phyloP scores from a whole-genome alignment of 163 green algal species.

The Coccomyxa subellipsoidea region DNA sequence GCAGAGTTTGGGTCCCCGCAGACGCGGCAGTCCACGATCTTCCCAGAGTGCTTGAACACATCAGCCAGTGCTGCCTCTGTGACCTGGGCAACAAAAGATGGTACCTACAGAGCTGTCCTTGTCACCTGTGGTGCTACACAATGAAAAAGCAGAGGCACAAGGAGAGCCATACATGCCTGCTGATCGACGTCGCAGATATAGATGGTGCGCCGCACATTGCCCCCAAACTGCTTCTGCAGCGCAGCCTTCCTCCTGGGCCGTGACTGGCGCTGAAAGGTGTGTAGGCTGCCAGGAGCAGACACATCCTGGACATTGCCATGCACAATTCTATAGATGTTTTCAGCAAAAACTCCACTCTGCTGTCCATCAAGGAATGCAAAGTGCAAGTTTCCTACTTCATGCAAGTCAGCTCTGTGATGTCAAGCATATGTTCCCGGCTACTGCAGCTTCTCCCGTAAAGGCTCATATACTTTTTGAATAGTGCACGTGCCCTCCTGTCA shows the following conservation, averaged over 20 bases:
- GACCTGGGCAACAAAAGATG: conserved; percentile 28
- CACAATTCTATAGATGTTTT: not conserved
- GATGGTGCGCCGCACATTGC: conserved; percentile 81
- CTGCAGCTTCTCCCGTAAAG: no score
- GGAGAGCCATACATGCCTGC: conserved; percentile 49
- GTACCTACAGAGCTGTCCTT: not conserved
- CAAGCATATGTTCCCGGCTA: no score
- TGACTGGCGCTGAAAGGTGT: not conserved
- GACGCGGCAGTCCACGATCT: conserved; percentile 91
- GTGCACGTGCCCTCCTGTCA: no score
- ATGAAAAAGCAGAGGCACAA: not conserved
- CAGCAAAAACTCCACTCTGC: no score
- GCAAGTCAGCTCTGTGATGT: no score
- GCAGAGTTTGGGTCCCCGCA: conserved; percentile 91
- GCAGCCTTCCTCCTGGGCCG: conserved; percentile 3
- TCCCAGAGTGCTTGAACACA: conserved; percentile 81
- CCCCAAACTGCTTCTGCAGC: conserved; percentile 52
- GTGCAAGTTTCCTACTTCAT: no score
- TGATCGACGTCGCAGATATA: conserved; percentile 87
- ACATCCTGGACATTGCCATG: not conserved
- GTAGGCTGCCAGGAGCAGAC: not conserved
- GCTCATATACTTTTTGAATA: no score
- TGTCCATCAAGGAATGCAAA: not conserved
- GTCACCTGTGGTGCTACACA: not conserved
- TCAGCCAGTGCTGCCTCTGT: conserved; percentile 81